Evolutionary conservation across 441 rosid species (phyloP), one percentile per base, ranked within the genome.

Genomic region (Corymbia citriodora): DNA sequence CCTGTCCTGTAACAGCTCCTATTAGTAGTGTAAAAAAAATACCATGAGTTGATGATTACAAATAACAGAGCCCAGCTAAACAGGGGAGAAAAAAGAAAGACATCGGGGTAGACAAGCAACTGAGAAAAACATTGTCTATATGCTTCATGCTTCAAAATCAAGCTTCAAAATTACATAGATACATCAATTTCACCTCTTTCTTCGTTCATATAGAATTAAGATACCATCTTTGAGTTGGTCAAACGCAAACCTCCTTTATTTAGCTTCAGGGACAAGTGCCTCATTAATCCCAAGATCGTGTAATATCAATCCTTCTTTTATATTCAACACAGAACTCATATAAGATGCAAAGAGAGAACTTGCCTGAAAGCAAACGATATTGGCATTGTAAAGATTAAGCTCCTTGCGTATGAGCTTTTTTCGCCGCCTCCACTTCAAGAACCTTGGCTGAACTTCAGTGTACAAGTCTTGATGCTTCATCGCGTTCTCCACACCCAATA

Each of bases 361-460:
- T 94, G 92, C 99, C 99, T 97, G 99, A 90, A 98, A 97, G 92
- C 99, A 98, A 65, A 98, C 89, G 87, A 98, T 93, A 94, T 93
- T 93, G 40, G 98, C 99, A 92, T 95, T 92, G 65, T 98, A 98
- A 88, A 88, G 92, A 90, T 93, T 93, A 57, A 97, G 92, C 96
- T 98, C 99, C 87, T 94, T 87, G 49, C 93, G 92, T 89, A 98
- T 95, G 82, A 96, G 96, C 93, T 92, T 93, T 90, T 95, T 97
- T 90, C 99, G 95, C 90, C 94, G 89, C 90, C 91, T 94, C 99
- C 99, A 98, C 88, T 94, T 93, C 92, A 98, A 94, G 92, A 92
- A 95, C 82, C 93, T 90, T 7, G 91, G 91, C 9, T 94, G 94
- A 87, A 97, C 94, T 31, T 93, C 89, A 88, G 65, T 86, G 87